Evolutionary conservation across 2,329 filamentous ascomycete genomes (phyloP).

Genomic region (Chaetomium sp.): DNA sequence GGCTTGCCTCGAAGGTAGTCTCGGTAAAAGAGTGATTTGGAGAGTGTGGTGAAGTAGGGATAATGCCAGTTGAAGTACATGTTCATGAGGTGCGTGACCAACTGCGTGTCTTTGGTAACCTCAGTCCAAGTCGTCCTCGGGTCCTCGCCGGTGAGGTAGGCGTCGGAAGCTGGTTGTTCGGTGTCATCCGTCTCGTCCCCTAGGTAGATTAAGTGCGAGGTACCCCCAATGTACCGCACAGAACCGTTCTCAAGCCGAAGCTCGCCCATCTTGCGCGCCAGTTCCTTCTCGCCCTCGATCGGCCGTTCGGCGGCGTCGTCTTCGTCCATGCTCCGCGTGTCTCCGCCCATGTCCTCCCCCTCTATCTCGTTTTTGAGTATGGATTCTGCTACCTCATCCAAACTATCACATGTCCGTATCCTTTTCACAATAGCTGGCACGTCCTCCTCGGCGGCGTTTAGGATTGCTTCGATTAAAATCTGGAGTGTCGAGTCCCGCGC

Average conservation of each 20-base stretch:
- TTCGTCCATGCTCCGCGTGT: slow-evolving; percentile 33
- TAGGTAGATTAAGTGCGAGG: slow-evolving; percentile 84
- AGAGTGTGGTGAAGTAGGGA: slow-evolving; percentile 87
- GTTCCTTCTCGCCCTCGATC: slow-evolving; percentile 62
- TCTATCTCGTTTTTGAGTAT: slow-evolving; percentile 40
- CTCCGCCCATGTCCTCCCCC: slow-evolving; percentile 37
- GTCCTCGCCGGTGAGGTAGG: slow-evolving; percentile 51
- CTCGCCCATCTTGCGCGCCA: slow-evolving; percentile 91
- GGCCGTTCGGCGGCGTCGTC: slow-evolving; percentile 36
- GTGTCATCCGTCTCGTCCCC: slow-evolving; percentile 41
- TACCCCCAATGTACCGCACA: slow-evolving; percentile 87
- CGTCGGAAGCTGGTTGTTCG: slow-evolving; percentile 38
- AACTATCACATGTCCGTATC: slow-evolving; percentile 77
- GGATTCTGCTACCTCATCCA: slow-evolving; percentile 50
- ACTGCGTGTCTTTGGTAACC: slow-evolving; percentile 70
- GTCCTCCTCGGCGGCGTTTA: slow-evolving; percentile 85
- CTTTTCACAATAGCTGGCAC: slow-evolving; percentile 73
- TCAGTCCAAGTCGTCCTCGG: slow-evolving; percentile 80
- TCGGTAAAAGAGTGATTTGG: slow-evolving; percentile 76
- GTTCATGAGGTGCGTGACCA: slow-evolving; percentile 82
- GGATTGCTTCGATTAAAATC: slow-evolving; percentile 84
- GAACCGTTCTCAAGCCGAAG: slow-evolving; percentile 80
- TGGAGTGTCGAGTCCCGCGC: slow-evolving; percentile 82
- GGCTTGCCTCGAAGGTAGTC: slow-evolving; percentile 73
- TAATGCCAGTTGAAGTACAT: slow-evolving; percentile 99